Evolutionary conservation across 2,329 filamentous ascomycete species (phyloP), one percentile per base, ranked within the genome.

Genomic region (Penicillium sclerotiorum): DNA sequence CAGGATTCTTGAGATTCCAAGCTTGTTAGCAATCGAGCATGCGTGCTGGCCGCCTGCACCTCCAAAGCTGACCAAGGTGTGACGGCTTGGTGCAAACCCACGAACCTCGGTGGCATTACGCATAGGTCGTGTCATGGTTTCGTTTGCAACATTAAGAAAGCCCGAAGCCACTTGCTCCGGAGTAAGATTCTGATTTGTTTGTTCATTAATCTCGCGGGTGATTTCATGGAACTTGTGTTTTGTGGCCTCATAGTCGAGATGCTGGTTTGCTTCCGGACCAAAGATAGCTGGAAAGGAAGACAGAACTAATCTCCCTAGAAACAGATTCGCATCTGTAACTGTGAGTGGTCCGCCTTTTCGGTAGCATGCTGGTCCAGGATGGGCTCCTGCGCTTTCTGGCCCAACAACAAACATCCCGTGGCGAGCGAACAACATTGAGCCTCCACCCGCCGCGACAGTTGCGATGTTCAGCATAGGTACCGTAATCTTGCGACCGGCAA

Each of bases 381-480:
- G 89, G 2, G 91, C 90, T 23, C 88, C 87, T 1, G 91, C 91
- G 9, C 88, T 93, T 65, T 95, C 90, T 0, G 91, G 91, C 0
- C 91, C 91, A 3, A 95, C 91, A 0, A 91, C 87, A 58, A 96
- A 95, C 0, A 95, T 76, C 0, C 91, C 89, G 56, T 95, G 94
- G 89, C 95, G 73, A 93, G 30, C 20, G 18, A 36, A 93, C 2
- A 96, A 77, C 21, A 73, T 72, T 4, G 71, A 74, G 11, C 73
- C 73, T 48, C 92, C 92, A 35, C 91, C 92, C 2, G 91, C 91
- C 2, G 91, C 92, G 1, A 96, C 91, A 0, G 91, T 96, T 69
- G 95, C 95, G 71, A 96, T 95, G 62, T 96, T 90, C 0, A 95
- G 78, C 63, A 95, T 90, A 0, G 91, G 91, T 1, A 88, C 91